Percentiles rank a stretch among this genome's conserved stretches.
Evolutionary conservation across 371 early-diverging fungal genomes (phyloP).

Genomic region (Zychaea mexicana): DNA sequence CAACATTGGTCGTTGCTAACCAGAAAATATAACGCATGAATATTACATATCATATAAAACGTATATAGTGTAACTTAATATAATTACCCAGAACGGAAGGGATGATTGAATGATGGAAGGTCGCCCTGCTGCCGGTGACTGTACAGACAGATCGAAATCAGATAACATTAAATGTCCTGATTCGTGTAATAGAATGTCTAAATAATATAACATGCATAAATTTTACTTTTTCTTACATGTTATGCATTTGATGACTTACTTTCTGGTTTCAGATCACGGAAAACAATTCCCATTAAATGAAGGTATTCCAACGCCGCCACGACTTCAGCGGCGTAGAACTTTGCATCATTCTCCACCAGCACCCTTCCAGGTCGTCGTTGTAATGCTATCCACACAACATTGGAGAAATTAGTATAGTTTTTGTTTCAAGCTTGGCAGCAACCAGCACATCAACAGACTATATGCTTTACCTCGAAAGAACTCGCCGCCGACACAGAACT

Average conservation of each 20-base stretch:
- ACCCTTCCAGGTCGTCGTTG: conserved; percentile 80
- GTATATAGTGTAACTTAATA: no score
- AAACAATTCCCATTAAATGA: conserved; percentile 92
- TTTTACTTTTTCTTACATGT: no score
- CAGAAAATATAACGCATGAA: conserved; percentile 5
- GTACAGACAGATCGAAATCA: conserved; percentile 95
- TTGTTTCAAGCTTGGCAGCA: no score
- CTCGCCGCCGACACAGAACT: conserved; percentile 99
- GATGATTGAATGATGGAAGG: conserved; percentile 76
- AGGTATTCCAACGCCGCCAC: conserved; percentile 90
- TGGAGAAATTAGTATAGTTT: no score
- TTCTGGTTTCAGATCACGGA: conserved; percentile 98
- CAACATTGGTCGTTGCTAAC: conserved; percentile 59
- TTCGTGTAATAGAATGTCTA: conserved; percentile 89
- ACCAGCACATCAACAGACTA: no score
- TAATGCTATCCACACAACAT: conserved; percentile 56
- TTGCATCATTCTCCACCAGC: conserved; percentile 79
- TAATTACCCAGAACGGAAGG: conserved; percentile 44
- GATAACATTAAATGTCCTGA: conserved; percentile 96
- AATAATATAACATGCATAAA: neutral
- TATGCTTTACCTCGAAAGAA: conserved; percentile 84
- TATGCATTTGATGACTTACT: no score
- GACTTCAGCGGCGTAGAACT: conserved; percentile 97
- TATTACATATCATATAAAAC: no score
- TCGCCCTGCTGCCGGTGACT: conserved; percentile 71